Evolutionary conservation across 305 asterid genomes (phyloP), one percentile per base, ranked within the genome.

Genomic region (Rubia peregrina): DNA sequence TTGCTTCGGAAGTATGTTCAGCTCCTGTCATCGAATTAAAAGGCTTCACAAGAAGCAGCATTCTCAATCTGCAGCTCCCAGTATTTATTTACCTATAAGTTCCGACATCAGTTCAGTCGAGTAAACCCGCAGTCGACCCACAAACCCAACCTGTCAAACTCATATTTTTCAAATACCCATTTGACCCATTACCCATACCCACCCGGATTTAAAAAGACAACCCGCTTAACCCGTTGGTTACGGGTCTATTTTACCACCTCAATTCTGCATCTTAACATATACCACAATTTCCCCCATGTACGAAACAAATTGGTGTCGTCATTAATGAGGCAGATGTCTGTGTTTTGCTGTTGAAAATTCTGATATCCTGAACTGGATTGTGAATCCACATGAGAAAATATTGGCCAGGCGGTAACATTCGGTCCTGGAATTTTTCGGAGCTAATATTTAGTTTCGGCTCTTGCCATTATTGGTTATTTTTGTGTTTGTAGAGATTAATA

Each of bases 1-100:
- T 43, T 46, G 70, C 70, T 66, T 38, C 22, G 7, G 41, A 66
- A 66, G 70, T 46, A 44, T 67, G 41, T 22, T 30, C 17, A 41
- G 19, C 59, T 67, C 59, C 1, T 6, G 10, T 7, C 59, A 30
- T 13, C 16, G 6, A 24, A 30, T 21, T 22, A 33, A 67, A 26
- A 8, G 26, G 51, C 21, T 43, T 21, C 19, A 5, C 2, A 36
- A 9, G 44, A 17, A n/a, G 26, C 33, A 68, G 5, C 8, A 33
- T 51, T 69, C 64, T 55, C 21, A 57, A 38, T 33, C 21, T 38
- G 5, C 11, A 67, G 70, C 5, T 7, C 42, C 19, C 70, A 67
- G 22, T 43, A 30, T 67, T 26, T 26, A 26, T 26, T 33, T 22
- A 57, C 57, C 55, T 9, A 38, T 11, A n/a, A 66, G 33, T 66